phyloP scores from a whole-genome alignment of 2,329 filamentous ascomycete genomes.

The Paracorniculantispora psalliotae region DNA sequence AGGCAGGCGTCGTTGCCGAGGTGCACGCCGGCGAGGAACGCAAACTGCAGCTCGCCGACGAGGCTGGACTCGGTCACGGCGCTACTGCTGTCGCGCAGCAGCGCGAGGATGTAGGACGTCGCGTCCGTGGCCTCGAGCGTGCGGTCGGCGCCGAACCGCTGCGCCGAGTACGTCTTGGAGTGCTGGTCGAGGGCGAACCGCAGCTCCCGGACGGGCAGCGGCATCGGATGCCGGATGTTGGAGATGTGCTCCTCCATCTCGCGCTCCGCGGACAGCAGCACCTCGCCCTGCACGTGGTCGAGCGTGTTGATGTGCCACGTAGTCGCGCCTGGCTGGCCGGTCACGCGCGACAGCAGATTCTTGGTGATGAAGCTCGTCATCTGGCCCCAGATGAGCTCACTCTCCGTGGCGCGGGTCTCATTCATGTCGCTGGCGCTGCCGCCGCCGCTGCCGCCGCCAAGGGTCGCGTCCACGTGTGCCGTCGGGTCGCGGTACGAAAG shows the following conservation, averaged over 20 bases:
- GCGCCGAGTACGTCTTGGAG: constrained; percentile 37
- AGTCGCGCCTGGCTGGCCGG: constrained; percentile 25
- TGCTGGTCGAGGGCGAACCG: constrained; percentile 43
- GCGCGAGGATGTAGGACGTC: constrained; percentile 41
- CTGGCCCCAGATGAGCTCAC: constrained; percentile 44
- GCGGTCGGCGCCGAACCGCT: constrained; percentile 31
- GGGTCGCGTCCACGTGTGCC: too few species aligned
- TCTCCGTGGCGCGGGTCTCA: constrained; percentile 19
- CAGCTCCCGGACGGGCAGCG: constrained; percentile 35
- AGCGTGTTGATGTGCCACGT: constrained; percentile 51
- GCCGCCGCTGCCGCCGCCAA: constrained; percentile 18
- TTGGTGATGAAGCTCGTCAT: constrained; percentile 46
- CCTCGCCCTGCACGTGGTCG: constrained; percentile 45
- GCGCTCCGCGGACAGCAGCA: constrained; percentile 32
- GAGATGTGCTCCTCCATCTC: constrained; percentile 37
- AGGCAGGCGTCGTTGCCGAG: constrained; percentile 55
- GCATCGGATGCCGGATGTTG: constrained; percentile 27
- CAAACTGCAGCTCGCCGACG: constrained; percentile 56
- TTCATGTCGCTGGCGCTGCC: constrained; percentile 17
- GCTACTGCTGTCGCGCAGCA: constrained; percentile 32
- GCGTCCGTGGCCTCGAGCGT: constrained; percentile 44
- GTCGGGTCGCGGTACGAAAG: constrained; percentile 39
- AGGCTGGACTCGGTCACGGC: constrained; percentile 37
- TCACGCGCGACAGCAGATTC: constrained; percentile 42
- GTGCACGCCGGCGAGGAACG: constrained; percentile 52